Evolutionary conservation across 495 filamentous ascomycete genomes (phyloP).

Genomic region (Cenococcum geophilum): DNA sequence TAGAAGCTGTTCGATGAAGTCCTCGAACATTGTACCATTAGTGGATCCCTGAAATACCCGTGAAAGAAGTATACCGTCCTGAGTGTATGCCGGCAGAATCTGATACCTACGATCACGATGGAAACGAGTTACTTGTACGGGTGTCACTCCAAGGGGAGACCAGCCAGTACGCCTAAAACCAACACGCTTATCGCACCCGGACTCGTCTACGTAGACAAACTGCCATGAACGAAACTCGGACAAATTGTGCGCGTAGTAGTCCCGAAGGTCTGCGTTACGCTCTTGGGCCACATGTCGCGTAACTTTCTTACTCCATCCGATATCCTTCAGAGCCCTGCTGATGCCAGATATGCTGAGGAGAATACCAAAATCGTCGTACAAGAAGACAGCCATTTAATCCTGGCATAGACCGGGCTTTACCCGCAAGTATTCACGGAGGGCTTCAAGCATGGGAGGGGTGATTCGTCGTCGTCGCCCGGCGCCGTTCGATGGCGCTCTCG

Average conservation of each 20-base stretch:
- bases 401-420: constrained; percentile 36
- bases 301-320: constrained; percentile 36
- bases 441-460: constrained; percentile 10
- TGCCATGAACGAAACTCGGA: constrained; percentile 16
- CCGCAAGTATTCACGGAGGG: constrained; percentile 34
- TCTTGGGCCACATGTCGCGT: constrained; percentile 36
- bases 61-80: constrained; percentile 39
- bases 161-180: constrained; percentile 1
- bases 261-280: constrained; percentile 37
- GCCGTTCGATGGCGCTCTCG: constrained; percentile 26
- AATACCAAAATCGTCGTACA: constrained; percentile 36
- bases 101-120: constrained; percentile 34
- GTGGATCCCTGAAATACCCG: constrained; percentile 40
- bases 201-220: not conserved
- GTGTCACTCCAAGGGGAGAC: constrained; percentile 7
- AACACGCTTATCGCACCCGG: not conserved
- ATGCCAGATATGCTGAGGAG: constrained; percentile 29
- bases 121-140: not conserved
- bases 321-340: constrained; percentile 28
- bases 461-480: constrained; percentile 8
- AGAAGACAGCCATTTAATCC: constrained; percentile 38
- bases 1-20: constrained; percentile 43
- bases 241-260: constrained; percentile 36
- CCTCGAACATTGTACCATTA: constrained; percentile 40
- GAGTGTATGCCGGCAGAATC: constrained; percentile 41